Evolutionary conservation across 2,329 filamentous ascomycete genomes (phyloP).

Genomic region (Cladosporium sphaerospermum): DNA sequence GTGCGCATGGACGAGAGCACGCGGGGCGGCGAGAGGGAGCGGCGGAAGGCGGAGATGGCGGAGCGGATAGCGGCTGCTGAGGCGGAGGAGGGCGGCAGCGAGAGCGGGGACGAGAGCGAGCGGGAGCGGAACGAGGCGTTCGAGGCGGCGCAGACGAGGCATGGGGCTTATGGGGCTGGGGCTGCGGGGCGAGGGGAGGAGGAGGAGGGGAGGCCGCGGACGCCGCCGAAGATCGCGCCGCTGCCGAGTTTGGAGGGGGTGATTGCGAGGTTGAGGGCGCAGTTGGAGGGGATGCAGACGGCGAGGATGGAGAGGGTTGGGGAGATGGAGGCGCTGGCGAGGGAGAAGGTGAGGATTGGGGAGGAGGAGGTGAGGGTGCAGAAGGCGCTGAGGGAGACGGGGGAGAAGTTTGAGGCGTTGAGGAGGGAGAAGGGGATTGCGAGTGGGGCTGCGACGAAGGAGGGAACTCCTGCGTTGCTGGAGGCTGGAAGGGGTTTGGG

Average conservation of each 20-base stretch:
- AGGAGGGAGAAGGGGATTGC: constrained; percentile 42
- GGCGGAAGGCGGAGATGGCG: constrained; percentile 67
- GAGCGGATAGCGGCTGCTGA: constrained; percentile 78
- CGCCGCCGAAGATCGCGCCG: constrained; percentile 68
- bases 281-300: constrained; percentile 57
- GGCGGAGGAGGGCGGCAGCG: constrained; percentile 53
- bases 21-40: constrained; percentile 28
- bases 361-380: constrained; percentile 74
- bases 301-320: constrained; percentile 52
- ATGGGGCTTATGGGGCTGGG: constrained; percentile 61
- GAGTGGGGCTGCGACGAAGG: background rate
- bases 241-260: constrained; percentile 67
- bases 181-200: background rate
- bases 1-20: constrained; percentile 70
- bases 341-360: constrained; percentile 62
- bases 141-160: constrained; percentile 76
- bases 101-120: constrained; percentile 60
- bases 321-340: constrained; percentile 59
- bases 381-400: constrained; percentile 70
- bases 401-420: constrained; percentile 60
- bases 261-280: constrained; percentile 56
- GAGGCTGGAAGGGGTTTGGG: background rate
- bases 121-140: constrained; percentile 67
- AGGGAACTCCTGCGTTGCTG: constrained; percentile 3
- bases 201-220: constrained; percentile 40